Conservation (phyloP, 148 eudicot species). For the Linanthus parryae region DNA sequence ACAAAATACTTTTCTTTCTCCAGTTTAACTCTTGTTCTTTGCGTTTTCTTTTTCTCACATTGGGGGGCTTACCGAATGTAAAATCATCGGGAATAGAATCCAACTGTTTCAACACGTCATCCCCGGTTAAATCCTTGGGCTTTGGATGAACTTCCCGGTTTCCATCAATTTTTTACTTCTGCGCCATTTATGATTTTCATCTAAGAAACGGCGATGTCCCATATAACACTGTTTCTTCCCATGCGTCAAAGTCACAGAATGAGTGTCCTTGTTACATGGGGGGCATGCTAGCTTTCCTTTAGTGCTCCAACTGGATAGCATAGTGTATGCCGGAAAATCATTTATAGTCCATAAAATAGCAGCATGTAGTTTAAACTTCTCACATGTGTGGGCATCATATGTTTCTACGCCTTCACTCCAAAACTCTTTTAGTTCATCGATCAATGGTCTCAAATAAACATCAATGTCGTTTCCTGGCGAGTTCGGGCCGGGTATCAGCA, state of each 20-base stretch:
- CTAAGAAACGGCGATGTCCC: too few relatives aligned
- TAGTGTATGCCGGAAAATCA: neutral
- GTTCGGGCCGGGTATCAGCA: neutral
- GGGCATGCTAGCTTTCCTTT: too few relatives aligned
- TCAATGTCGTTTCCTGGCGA: neutral
- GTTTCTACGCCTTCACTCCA: neutral
- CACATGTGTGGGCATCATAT: neutral
- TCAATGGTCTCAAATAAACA: slow-evolving; percentile 5
- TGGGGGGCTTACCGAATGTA: neutral
- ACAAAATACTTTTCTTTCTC: too few relatives aligned
- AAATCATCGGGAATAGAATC: neutral
- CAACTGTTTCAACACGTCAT: neutral
- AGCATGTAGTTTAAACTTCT: neutral
- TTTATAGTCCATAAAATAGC: too few relatives aligned
- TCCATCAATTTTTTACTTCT: neutral
- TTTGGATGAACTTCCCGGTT: neutral
- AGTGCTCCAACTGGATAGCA: neutral
- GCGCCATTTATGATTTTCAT: slow-evolving; percentile 4
- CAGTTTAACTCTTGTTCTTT: neutral
- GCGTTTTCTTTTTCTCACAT: neutral
- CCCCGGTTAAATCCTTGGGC: neutral
- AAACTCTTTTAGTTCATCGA: slow-evolving; percentile 7
- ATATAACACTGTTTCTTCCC: slow-evolving; percentile 5
- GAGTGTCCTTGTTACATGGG: neutral
- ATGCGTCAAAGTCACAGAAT: neutral